Evolutionary conservation across 495 filamentous ascomycete genomes (phyloP).

Genomic region (Penicillium steckii): DNA sequence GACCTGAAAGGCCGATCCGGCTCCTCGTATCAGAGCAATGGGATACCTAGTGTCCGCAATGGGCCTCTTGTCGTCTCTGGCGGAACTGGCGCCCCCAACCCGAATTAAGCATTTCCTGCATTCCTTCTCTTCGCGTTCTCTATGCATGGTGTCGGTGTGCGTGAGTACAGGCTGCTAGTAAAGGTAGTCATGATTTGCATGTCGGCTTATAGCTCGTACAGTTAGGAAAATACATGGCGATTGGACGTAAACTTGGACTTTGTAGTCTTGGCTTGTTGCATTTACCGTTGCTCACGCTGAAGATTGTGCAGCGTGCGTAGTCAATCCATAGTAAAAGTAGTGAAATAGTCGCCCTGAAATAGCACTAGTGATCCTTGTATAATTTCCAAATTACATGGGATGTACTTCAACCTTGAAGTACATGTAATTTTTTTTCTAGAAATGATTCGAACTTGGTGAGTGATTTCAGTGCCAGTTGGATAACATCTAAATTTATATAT

Average conservation of each 20-base stretch:
- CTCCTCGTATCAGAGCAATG: conserved; percentile 25
- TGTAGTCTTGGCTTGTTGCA: no score
- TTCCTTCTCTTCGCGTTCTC: background rate
- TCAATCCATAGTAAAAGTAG: no score
- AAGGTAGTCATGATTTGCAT: conserved; percentile 2
- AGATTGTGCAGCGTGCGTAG: no score
- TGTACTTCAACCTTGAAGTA: no score
- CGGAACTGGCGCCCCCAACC: conserved; percentile 25
- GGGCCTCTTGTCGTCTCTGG: conserved; percentile 47
- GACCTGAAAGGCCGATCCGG: conserved; percentile 36
- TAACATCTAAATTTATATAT: no score
- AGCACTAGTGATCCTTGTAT: no score
- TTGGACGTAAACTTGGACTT: background rate
- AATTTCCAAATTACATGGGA: no score
- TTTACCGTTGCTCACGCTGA: no score
- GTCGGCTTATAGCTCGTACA: conserved; percentile 17
- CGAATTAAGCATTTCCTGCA: conserved; percentile 17
- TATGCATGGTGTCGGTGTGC: background rate
- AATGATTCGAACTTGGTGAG: no score
- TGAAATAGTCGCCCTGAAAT: no score
- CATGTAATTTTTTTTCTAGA: no score
- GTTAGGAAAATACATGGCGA: conserved; percentile 12
- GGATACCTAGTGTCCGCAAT: conserved; percentile 23
- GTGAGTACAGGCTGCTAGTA: background rate
- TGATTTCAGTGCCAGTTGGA: no score